phyloP scores from a whole-genome alignment of 768 basidiomycete genomes.

The Cubamyces lactineus region DNA sequence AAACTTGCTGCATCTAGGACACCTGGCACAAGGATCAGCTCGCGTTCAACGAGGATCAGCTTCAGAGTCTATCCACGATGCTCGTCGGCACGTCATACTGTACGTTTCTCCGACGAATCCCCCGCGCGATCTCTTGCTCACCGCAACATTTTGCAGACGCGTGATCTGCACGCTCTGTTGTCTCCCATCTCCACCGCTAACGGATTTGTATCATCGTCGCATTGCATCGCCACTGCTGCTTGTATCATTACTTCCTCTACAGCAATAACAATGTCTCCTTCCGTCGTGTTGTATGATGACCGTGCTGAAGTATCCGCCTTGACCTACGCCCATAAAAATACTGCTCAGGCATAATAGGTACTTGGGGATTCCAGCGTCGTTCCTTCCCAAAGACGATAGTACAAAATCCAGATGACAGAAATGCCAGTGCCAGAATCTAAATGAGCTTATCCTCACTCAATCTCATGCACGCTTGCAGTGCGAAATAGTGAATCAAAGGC shows the following conservation, averaged over 20 bases:
- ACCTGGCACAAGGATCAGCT: constrained; percentile 91
- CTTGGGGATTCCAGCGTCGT: too few relatives aligned
- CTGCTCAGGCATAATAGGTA: too few relatives aligned
- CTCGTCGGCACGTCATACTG: constrained; percentile 90
- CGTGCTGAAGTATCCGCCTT: too few relatives aligned
- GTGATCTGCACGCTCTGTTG: constrained; percentile 1
- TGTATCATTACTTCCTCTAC: constrained; percentile 8
- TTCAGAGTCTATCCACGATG: constrained; percentile 86
- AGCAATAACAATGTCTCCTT: neutral
- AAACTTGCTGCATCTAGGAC: constrained; percentile 52
- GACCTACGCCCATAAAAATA: too few relatives aligned
- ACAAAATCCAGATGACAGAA: too few relatives aligned
- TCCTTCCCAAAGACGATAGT: too few relatives aligned
- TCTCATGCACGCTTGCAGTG: too few relatives aligned
- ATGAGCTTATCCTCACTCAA: too few relatives aligned
- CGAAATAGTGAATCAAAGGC: too few relatives aligned
- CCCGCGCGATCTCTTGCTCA: neutral
- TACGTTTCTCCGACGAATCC: constrained; percentile 41
- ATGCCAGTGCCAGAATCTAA: too few relatives aligned
- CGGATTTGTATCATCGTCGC: constrained; percentile 10
- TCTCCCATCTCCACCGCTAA: neutral
- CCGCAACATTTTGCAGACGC: constrained; percentile 11
- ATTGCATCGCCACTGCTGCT: neutral
- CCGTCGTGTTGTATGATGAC: too few relatives aligned
- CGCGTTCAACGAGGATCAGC: constrained; percentile 86